These are phyloP conservation scores for Fusarium graminum DNA, from an alignment of 2,329 filamentous ascomycete genomes.

Conservation along the genomic window DNA sequence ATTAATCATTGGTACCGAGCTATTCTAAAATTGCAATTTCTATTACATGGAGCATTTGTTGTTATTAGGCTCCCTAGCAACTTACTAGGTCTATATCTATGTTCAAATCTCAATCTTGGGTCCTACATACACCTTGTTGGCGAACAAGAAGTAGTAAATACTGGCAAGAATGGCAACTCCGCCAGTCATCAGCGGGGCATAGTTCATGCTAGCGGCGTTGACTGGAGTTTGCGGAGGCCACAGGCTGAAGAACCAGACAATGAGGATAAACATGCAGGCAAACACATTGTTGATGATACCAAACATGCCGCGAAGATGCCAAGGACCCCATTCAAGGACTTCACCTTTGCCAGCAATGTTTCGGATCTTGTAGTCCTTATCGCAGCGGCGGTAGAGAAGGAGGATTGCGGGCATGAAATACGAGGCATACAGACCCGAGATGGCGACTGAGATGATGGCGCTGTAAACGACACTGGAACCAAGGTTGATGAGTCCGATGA, in stretches of 20 bases:
- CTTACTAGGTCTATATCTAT: rapidly evolving
- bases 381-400: constrained; percentile 44
- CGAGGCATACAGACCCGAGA: constrained; percentile 42
- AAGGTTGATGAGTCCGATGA: constrained; percentile 45
- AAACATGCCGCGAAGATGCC: constrained; percentile 63
- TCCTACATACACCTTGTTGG: constrained; percentile 58
- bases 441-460: constrained; percentile 42
- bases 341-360: constrained; percentile 33
- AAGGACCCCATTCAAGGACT: constrained; percentile 64
- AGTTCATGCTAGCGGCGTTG: constrained; percentile 58
- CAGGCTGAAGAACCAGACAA: constrained; percentile 68
- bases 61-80: neutral
- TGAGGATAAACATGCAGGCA: constrained; percentile 64
- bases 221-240: constrained; percentile 56
- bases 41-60: neutral
- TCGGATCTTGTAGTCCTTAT: constrained; percentile 41
- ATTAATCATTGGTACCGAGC: neutral
- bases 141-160: constrained; percentile 60
- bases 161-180: constrained; percentile 58
- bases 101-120: constrained; percentile 51
- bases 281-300: constrained; percentile 67
- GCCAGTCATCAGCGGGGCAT: constrained; percentile 59
- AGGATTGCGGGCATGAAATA: constrained; percentile 42
- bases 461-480: constrained; percentile 44
- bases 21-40: neutral